Conservation (phyloP, 2,329 filamentous ascomycete species). For the Magnaporthiopsis poae region DNA sequence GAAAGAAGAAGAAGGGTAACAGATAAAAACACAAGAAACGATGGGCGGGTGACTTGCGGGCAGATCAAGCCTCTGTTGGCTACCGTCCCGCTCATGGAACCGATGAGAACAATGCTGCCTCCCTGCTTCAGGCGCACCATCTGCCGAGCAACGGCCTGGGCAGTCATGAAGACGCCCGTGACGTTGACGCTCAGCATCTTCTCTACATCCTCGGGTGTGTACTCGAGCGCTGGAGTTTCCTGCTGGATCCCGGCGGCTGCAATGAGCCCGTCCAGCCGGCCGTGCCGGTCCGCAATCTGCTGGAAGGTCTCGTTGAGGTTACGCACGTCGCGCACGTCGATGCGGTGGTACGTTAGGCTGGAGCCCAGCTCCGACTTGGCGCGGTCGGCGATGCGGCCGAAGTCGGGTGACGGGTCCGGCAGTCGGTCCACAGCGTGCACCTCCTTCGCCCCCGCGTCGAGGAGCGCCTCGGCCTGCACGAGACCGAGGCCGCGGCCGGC, state of each 20-base stretch:
- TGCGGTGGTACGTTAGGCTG: slow-evolving; percentile 61
- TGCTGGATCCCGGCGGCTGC: slow-evolving; percentile 65
- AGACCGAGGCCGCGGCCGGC: slow-evolving; percentile 69
- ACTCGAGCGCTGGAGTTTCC: slow-evolving; percentile 73
- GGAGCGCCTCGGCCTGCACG: slow-evolving; percentile 65
- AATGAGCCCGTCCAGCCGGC: slow-evolving; percentile 69
- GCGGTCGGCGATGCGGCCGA: slow-evolving; percentile 53
- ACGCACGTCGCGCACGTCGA: slow-evolving; percentile 68
- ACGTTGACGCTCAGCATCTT: slow-evolving; percentile 77
- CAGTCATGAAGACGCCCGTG: slow-evolving; percentile 76
- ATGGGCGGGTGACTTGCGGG: slow-evolving; percentile 37
- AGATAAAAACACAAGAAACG: not conserved
- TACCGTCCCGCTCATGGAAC: slow-evolving; percentile 59
- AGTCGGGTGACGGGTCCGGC: slow-evolving; percentile 45
- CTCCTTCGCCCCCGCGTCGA: slow-evolving; percentile 67
- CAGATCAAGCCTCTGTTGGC: slow-evolving; percentile 53
- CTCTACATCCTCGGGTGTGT: slow-evolving; percentile 63
- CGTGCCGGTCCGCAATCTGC: slow-evolving; percentile 59
- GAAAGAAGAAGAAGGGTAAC: too few relatives aligned
- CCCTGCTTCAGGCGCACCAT: slow-evolving; percentile 50
- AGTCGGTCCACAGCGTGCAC: slow-evolving; percentile 60
- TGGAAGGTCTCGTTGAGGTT: slow-evolving; percentile 57
- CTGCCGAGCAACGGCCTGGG: slow-evolving; percentile 76
- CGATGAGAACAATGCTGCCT: slow-evolving; percentile 56
- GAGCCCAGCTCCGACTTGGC: slow-evolving; percentile 55